Evolutionary conservation across 2,329 filamentous ascomycete species (phyloP).

Genomic region (Plenodomus lindquistii): DNA sequence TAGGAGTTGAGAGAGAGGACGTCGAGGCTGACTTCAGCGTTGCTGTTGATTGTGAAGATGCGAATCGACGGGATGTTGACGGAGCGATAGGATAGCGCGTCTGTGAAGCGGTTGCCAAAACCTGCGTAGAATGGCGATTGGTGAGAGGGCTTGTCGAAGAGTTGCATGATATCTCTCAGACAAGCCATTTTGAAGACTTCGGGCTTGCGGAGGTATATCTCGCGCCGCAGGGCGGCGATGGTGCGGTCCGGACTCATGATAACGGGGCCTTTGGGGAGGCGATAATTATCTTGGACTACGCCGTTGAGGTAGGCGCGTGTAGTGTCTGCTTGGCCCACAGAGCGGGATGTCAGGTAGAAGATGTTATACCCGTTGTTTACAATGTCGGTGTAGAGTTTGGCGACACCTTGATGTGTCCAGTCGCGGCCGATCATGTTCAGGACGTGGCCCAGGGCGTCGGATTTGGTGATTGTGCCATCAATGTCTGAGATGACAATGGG

Average conservation of each 20-base stretch:
- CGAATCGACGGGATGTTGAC: conserved; percentile 93
- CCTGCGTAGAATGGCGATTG: conserved; percentile 92
- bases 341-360: conserved; percentile 93
- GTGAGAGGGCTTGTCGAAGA: conserved; percentile 68
- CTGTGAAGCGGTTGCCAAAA: conserved; percentile 94
- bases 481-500: conserved; percentile 98
- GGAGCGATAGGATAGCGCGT: conserved; percentile 92
- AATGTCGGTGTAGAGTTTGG: conserved; percentile 96
- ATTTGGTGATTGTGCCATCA: conserved; percentile 98
- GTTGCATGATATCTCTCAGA: conserved; percentile 84
- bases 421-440: conserved; percentile 96
- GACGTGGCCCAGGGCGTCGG: conserved; percentile 90
- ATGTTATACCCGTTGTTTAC: conserved; percentile 96
- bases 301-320: conserved; percentile 89
- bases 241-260: conserved; percentile 95
- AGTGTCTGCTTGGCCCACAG: conserved; percentile 88
- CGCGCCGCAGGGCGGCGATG: conserved; percentile 86
- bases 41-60: conserved; percentile 98
- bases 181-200: conserved; percentile 99
- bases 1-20: conserved; percentile 89
- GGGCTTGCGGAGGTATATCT: conserved; percentile 93
- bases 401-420: conserved; percentile 96
- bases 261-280: conserved; percentile 84
- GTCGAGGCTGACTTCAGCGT: conserved; percentile 92
- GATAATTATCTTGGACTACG: conserved; percentile 84